Conservation (phyloP, 1,284 basidiomycete genomes). For the Puccinia polysora region DNA sequence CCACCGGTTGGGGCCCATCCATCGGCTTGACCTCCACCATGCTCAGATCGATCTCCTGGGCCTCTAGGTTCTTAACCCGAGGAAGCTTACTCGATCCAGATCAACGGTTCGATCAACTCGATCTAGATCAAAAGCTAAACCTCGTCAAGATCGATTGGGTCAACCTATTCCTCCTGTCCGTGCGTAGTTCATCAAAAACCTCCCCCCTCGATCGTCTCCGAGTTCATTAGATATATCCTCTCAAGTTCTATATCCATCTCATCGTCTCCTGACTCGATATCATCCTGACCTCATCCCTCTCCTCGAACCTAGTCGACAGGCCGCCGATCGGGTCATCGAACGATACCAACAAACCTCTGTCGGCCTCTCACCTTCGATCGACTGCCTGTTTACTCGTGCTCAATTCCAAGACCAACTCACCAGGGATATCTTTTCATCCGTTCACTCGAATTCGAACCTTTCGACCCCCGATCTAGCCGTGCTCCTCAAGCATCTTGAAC, state of each 20-base stretch:
- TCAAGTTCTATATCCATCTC: background rate
- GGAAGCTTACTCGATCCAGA: constrained; percentile 31
- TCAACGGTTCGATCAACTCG: constrained; percentile 34
- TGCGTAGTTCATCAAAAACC: constrained; percentile 25
- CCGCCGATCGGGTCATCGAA: constrained; percentile 26
- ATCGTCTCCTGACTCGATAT: background rate
- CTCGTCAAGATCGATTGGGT: constrained; percentile 42
- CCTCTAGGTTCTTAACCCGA: background rate
- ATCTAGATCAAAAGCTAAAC: constrained; percentile 29
- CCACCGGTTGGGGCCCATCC: constrained; percentile 15
- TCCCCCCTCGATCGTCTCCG: background rate
- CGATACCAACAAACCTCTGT: constrained; percentile 26
- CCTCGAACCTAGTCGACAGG: constrained; percentile 10
- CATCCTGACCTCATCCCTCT: background rate
- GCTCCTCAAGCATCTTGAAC: constrained; percentile 31
- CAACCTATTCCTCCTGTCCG: constrained; percentile 33
- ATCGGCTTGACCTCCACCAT: constrained; percentile 1
- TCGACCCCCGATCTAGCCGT: constrained; percentile 10
- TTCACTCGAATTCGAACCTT: background rate
- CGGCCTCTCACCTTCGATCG: constrained; percentile 36
- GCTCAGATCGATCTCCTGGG: constrained; percentile 25
- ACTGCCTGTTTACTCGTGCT: constrained; percentile 25
- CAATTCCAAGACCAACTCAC: constrained; percentile 31
- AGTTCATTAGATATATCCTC: too few species aligned
- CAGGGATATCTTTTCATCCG: background rate